Evolutionary conservation across 2,329 filamentous ascomycete species (phyloP).

Genomic region (Calonectria ilicicola): DNA sequence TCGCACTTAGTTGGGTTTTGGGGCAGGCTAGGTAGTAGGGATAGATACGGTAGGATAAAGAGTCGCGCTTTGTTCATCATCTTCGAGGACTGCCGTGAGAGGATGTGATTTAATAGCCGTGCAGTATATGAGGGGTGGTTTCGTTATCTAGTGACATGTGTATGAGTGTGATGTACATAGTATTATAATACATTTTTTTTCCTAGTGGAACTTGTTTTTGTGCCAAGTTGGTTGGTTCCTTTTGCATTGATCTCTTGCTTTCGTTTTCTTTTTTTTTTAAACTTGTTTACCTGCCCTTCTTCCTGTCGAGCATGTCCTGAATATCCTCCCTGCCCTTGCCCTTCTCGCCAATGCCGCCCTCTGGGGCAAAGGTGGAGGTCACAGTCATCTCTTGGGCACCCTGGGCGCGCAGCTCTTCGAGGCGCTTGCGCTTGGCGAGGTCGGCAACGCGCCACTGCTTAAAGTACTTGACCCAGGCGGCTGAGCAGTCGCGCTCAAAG

Average conservation of each 20-base stretch:
- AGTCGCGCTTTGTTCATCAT: slow-evolving; percentile 26
- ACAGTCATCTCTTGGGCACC: slow-evolving; percentile 73
- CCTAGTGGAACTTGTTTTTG: not conserved
- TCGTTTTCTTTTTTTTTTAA: slow-evolving; percentile 15
- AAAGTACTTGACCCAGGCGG: slow-evolving; percentile 98
- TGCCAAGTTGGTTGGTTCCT: not conserved
- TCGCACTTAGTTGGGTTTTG: slow-evolving; percentile 32
- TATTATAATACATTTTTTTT: slow-evolving; percentile 22
- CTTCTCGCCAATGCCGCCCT: slow-evolving; percentile 45
- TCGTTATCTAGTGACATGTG: slow-evolving; percentile 15
- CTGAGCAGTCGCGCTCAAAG: slow-evolving; percentile 89
- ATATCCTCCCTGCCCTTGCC: slow-evolving; percentile 52
- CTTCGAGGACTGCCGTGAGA: not conserved
- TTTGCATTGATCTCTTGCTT: not conserved
- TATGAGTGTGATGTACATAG: slow-evolving; percentile 23
- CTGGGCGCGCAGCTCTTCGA: slow-evolving; percentile 80
- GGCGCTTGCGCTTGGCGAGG: slow-evolving; percentile 82
- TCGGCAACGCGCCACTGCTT: slow-evolving; percentile 97
- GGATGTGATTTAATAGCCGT: slow-evolving; percentile 11
- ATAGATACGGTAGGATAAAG: slow-evolving; percentile 44
- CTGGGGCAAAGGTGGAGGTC: slow-evolving; percentile 51
- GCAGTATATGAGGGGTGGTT: slow-evolving; percentile 16
- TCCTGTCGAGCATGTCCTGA: slow-evolving; percentile 54
- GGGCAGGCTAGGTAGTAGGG: slow-evolving; percentile 31
- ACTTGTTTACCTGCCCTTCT: slow-evolving; percentile 43